Conservation (phyloP, 2,329 filamentous ascomycete species). For the Epichloe baconii region DNA sequence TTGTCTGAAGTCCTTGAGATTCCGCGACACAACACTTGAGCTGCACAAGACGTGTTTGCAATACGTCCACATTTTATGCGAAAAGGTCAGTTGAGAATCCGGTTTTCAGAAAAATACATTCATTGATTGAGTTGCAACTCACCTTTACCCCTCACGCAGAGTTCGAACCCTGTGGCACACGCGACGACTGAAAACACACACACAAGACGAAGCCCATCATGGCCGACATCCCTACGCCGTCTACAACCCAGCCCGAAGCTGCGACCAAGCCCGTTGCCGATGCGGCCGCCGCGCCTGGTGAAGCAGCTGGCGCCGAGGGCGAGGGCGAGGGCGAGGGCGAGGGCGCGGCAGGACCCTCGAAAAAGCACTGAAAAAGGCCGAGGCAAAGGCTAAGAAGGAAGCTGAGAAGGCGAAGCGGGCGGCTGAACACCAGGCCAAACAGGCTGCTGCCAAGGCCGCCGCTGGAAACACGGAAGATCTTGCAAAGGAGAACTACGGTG, state of each 20-base stretch:
- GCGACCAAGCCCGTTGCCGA: neutral
- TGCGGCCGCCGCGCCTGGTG: neutral
- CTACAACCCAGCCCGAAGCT: neutral
- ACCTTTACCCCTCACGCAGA: neutral
- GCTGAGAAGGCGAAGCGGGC: slow-evolving; percentile 61
- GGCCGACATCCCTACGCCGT: slow-evolving; percentile 5
- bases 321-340: neutral
- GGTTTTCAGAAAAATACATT: neutral
- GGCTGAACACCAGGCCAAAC: slow-evolving; percentile 62
- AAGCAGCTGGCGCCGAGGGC: neutral
- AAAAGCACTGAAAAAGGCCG: slow-evolving; percentile 79
- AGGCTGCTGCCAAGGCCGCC: slow-evolving; percentile 53
- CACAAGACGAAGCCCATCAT: neutral
- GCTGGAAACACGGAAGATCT: slow-evolving; percentile 54
- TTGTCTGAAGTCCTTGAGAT: too few species aligned
- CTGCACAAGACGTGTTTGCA: too few species aligned
- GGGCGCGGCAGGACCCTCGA: slow-evolving; percentile 6
- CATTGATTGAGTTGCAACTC: neutral
- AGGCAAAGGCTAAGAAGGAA: slow-evolving; percentile 78
- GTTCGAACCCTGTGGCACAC: too few species aligned
- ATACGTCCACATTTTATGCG: neutral
- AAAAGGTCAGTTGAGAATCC: neutral
- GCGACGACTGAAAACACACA: too few species aligned
- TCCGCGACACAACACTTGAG: too few species aligned
- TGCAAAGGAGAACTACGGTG: slow-evolving; percentile 62